Conservation (phyloP, 305 asterid species). For the Petunia hybrid region DNA sequence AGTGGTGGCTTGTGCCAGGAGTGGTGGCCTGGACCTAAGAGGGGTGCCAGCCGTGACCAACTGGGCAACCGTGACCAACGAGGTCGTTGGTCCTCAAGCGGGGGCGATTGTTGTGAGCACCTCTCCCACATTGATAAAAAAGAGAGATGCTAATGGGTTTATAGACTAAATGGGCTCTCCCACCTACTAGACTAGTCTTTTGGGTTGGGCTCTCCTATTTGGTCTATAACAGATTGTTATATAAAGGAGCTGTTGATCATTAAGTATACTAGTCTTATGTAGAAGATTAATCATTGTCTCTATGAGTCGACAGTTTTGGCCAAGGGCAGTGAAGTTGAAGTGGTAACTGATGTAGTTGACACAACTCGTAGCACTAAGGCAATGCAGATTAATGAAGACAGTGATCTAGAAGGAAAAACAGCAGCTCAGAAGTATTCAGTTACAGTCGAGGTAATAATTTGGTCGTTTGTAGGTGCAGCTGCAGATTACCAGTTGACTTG, state of each 20-base stretch:
- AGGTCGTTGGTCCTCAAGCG: too few species aligned
- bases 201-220: too few species aligned
- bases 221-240: too few species aligned
- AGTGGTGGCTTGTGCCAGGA: too few species aligned
- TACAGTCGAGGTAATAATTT: constrained; percentile 59
- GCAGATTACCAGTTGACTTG: neutral
- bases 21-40: too few species aligned
- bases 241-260: neutral
- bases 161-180: too few species aligned
- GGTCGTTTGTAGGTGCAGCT: neutral
- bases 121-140: too few species aligned
- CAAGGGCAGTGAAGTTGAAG: constrained; percentile 40
- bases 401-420: constrained; percentile 39
- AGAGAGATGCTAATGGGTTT: too few species aligned
- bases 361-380: constrained; percentile 33
- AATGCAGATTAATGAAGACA: constrained; percentile 35
- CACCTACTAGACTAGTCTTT: too few species aligned
- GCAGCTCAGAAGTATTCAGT: constrained; percentile 57
- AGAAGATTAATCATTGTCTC: constrained; percentile 42
- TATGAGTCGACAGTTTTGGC: constrained; percentile 38
- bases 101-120: too few species aligned
- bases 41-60: too few species aligned
- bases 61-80: too few species aligned
- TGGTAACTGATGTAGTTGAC: constrained; percentile 35
- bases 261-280: neutral